Evolutionary conservation across 1,139 yeast genomes (phyloP).

Genomic region (Lipomyces yarrowii): DNA sequence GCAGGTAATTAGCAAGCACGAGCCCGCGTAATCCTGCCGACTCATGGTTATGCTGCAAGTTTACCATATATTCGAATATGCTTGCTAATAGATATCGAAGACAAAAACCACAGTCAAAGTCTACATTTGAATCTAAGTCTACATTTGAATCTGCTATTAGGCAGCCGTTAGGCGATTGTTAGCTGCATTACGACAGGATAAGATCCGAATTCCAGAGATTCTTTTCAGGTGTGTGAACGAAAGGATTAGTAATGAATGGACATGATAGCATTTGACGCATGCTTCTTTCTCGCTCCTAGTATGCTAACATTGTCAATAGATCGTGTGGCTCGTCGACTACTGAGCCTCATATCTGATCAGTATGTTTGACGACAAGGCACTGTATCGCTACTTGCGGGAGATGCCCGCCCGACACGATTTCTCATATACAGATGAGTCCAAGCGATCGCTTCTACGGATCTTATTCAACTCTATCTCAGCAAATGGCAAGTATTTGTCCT

Average conservation of each 20-base stretch:
- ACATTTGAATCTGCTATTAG: not conserved
- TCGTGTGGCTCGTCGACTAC: not conserved
- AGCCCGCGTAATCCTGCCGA: not conserved
- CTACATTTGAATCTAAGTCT: not conserved
- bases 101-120: not conserved
- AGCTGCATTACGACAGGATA: not conserved
- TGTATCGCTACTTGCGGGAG: slow-evolving; percentile 17
- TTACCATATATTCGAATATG: not conserved
- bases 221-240: not conserved
- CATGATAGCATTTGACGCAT: not conserved
- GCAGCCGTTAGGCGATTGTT: not conserved
- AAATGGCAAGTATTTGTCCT: slow-evolving; percentile 52
- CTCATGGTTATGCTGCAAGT: not conserved
- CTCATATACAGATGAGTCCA: slow-evolving; percentile 25
- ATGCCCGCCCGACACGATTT: slow-evolving; percentile 25
- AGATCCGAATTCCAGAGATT: not conserved
- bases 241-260: not conserved
- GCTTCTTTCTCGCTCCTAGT: not conserved
- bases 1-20: not conserved
- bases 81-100: not conserved
- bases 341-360: not conserved
- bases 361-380: slow-evolving; percentile 16
- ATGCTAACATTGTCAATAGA: not conserved
- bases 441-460: slow-evolving; percentile 50
- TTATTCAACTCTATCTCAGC: slow-evolving; percentile 56